Evolutionary conservation across 768 basidiomycete genomes (phyloP), one percentile per base, ranked within the genome.

Genomic region (Nevesoporus exiguus): DNA sequence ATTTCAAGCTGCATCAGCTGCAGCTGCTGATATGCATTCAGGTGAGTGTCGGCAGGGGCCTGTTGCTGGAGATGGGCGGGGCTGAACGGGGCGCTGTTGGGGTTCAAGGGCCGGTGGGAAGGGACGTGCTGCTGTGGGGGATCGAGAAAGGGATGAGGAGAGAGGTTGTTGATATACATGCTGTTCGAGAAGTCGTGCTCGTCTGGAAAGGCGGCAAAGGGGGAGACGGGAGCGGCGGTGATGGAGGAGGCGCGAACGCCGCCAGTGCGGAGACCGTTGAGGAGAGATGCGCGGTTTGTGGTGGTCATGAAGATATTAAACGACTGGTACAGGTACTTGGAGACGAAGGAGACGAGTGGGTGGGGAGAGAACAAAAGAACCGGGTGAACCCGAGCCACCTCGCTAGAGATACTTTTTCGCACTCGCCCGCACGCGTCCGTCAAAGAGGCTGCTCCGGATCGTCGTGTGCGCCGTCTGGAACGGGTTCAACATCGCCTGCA

Each of bases 381-480:
- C n/a, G 45, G 33, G 6, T 3, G 55, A 47, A 60, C 60, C 60
- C 66, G 56, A 13, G 51, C 36, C 54, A 57, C 64, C 42, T 44
- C 46, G 31, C 61, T 61, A 85, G 62, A 98, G 73, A 70, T 92
- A 74, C 75, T 88, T 90, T 73, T 86, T 90, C 48, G 96, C 97
- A 72, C 87, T 89, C 19, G 86, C 84, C 56, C 91, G 78, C 1
- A 98, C 87, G 40, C 90, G 81, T 6, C 76, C 76, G 67, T 98
- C 95, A 74, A 98, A 98, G 5, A 85, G 79, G 17, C 72, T 66
- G 67, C 89, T 94, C 52, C 85, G 81, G 61, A 98, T 93, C 43
- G 78, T 73, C 37, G 84, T 88, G 66, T 98, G 93, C 30, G 90
- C 88, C 4, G 88, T 91, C 63, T 98, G 91, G 74, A 99, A 99